These are phyloP conservation scores for Gastrodia elata DNA, from an alignment of 106 monocot genomes.

Conservation along the genomic window DNA sequence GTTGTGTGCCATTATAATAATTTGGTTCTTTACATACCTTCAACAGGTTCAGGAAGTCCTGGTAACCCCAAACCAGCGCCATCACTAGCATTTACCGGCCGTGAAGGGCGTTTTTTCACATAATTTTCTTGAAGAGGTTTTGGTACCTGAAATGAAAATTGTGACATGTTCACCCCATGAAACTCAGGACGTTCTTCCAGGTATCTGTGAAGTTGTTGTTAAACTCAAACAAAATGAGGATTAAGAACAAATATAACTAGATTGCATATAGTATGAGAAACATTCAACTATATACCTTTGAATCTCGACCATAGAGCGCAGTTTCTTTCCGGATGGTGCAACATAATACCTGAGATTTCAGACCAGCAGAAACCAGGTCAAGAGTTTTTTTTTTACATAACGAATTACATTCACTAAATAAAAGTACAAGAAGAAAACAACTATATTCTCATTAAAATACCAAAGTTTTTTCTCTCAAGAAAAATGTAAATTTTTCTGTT, in stretches of 20 bases:
- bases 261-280: background rate
- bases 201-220: slow-evolving; percentile 28
- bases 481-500: background rate
- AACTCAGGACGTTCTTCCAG: slow-evolving; percentile 50
- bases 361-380: slow-evolving; percentile 2
- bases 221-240: background rate
- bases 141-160: slow-evolving; percentile 71
- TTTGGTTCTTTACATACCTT: slow-evolving; percentile 16
- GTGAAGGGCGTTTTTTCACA: slow-evolving; percentile 38
- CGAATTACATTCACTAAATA: background rate
- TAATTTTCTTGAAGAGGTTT: slow-evolving; percentile 71
- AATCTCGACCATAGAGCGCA: slow-evolving; percentile 71
- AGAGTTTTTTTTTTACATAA: background rate
- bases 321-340: slow-evolving; percentile 61
- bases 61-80: slow-evolving; percentile 3
- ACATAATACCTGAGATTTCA: slow-evolving; percentile 54
- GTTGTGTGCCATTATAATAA: background rate
- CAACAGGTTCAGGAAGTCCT: slow-evolving; percentile 23
- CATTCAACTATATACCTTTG: slow-evolving; percentile 34
- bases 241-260: background rate
- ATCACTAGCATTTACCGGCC: slow-evolving; percentile 8
- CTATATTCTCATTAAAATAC: slow-evolving; percentile 7
- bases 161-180: slow-evolving; percentile 36
- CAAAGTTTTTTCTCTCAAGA: slow-evolving; percentile 4
- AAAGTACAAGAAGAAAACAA: slow-evolving; percentile 2